Percentiles rank a stretch among this genome's conserved stretches.
Evolutionary conservation across 2,329 filamentous ascomycete genomes (phyloP).

Genomic region (Cytospora piceae): DNA sequence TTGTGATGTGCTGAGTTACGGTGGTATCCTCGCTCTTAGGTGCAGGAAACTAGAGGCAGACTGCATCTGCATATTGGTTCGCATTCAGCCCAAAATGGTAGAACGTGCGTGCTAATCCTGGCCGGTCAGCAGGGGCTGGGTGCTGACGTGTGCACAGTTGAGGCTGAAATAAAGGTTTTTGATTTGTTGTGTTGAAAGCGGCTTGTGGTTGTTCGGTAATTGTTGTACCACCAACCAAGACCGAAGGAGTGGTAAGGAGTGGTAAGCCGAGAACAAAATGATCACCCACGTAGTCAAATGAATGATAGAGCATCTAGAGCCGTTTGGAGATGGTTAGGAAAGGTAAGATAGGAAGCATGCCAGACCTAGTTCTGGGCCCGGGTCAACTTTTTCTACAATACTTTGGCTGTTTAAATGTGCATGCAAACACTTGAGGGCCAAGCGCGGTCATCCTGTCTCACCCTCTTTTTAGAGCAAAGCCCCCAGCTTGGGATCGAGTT

Average conservation of each 20-base stretch:
- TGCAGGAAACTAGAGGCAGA: not conserved
- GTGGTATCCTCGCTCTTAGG: not conserved
- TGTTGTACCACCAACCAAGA: not conserved
- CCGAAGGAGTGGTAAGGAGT: not conserved
- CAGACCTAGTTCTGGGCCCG: no score
- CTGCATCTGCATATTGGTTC: not conserved
- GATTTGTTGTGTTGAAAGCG: not conserved
- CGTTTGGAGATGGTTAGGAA: not conserved
- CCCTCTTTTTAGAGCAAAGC: no score
- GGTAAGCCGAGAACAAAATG: not conserved
- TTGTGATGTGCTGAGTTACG: not conserved
- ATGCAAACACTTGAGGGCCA: no score
- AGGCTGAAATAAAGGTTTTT: not conserved
- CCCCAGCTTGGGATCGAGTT: no score
- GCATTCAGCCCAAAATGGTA: not conserved
- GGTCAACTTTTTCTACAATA: no score
- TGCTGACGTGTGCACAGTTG: not conserved
- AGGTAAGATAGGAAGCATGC: not conserved
- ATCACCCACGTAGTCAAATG: not conserved
- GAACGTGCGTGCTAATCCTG: not conserved
- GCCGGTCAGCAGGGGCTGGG: not conserved
- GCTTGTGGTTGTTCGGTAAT: not conserved
- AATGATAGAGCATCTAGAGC: not conserved
- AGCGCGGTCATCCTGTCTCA: no score
- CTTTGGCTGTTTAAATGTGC: no score